These are phyloP conservation scores for Penicillium sp. DNA, from an alignment of 2,329 filamentous ascomycete genomes.

Conservation along the genomic window DNA sequence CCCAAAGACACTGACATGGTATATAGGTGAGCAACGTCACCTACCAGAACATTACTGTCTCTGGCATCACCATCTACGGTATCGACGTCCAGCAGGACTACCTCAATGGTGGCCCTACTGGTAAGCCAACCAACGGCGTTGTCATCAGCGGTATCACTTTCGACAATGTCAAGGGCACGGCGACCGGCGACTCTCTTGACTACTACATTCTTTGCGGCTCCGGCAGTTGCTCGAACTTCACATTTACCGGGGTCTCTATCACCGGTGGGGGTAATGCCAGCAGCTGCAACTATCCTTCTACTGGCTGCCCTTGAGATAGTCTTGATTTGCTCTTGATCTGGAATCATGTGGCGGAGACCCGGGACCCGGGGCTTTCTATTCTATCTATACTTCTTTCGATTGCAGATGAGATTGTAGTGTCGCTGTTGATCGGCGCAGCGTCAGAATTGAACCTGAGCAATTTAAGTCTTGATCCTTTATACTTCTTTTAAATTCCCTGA, in stretches of 20 bases:
- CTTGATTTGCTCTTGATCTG: neutral
- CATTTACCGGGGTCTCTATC: conserved; percentile 40
- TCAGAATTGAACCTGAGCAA: neutral
- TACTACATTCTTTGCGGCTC: conserved; percentile 45
- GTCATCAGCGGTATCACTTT: conserved; percentile 39
- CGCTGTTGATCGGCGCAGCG: conserved; percentile 2
- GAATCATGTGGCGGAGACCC: neutral
- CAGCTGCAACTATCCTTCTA: conserved; percentile 30
- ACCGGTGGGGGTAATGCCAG: conserved; percentile 35
- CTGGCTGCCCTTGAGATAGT: conserved; percentile 12
- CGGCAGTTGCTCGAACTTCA: conserved; percentile 42
- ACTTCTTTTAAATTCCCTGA: neutral
- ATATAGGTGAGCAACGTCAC: conserved; percentile 43
- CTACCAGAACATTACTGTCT: conserved; percentile 51
- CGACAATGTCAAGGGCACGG: conserved; percentile 40
- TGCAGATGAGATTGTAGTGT: neutral
- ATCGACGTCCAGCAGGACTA: conserved; percentile 58
- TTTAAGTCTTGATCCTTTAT: neutral
- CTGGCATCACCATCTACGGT: conserved; percentile 51
- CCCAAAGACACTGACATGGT: neutral
- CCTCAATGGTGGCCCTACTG: conserved; percentile 49
- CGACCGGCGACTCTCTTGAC: conserved; percentile 33
- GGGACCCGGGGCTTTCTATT: neutral
- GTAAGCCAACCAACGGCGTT: conserved; percentile 43
- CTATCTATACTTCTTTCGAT: neutral